Percentiles rank a stretch among this genome's conserved stretches.
These are phyloP conservation scores for Lentinula novae-zelandiae DNA, from an alignment of 1,284 basidiomycete species.

Conservation along the genomic window DNA sequence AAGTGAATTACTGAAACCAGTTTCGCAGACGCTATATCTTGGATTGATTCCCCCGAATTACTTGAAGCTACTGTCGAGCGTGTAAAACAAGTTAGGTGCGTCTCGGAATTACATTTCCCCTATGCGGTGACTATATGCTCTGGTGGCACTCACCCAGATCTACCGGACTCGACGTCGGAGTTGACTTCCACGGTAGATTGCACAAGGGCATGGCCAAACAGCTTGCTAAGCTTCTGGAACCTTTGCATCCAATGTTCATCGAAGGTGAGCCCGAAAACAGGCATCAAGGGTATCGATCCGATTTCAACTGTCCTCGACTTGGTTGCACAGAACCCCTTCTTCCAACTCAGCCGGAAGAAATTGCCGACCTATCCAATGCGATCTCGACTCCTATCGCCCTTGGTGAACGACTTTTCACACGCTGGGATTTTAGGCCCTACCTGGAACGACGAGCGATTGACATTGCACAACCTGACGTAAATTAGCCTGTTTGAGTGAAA, in stretches of 20 bases:
- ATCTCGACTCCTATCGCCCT: conserved; percentile 69
- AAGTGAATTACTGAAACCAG: neutral
- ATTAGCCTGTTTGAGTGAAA: conserved; percentile 8
- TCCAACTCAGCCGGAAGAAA: conserved; percentile 65
- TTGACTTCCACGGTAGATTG: conserved; percentile 62
- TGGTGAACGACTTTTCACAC: conserved; percentile 69
- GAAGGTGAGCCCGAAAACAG: conserved; percentile 41
- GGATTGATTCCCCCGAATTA: conserved; percentile 47
- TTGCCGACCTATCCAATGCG: conserved; percentile 57
- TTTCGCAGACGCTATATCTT: conserved; percentile 35
- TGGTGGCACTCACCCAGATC: conserved; percentile 16
- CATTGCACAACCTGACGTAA: conserved; percentile 73
- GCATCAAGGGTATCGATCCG: too few relatives aligned
- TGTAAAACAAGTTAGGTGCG: conserved; percentile 56
- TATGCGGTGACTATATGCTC: neutral
- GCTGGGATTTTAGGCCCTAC: conserved; percentile 70
- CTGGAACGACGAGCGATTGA: conserved; percentile 67
- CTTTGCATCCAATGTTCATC: conserved; percentile 67
- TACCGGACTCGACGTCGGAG: conserved; percentile 63
- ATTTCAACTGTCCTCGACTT: neutral
- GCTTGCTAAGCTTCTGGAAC: conserved; percentile 64
- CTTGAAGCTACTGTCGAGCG: conserved; percentile 59
- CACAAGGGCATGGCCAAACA: conserved; percentile 81
- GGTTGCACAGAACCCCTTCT: conserved; percentile 53
- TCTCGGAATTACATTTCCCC: conserved; percentile 16